These are phyloP conservation scores for Calonectria pauciramosa DNA, from an alignment of 2,329 filamentous ascomycete genomes.

Conservation along the genomic window DNA sequence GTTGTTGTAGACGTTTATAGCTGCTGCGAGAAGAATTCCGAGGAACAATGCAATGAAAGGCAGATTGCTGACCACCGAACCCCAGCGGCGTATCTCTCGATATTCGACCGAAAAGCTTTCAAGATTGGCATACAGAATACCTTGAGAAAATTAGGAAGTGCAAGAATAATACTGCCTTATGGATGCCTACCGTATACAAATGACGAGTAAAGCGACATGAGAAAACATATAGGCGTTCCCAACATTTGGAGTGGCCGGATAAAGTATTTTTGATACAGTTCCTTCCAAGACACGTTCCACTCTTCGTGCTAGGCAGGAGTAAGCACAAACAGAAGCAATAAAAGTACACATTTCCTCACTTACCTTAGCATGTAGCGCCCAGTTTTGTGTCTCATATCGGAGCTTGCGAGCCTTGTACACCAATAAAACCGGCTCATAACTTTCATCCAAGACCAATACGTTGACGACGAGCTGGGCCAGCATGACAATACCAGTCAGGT, in stretches of 20 bases:
- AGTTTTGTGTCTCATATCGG: neutral
- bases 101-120: constrained; percentile 64
- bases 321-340: neutral
- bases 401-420: constrained; percentile 56
- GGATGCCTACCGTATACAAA: constrained; percentile 64
- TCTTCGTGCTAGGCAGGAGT: constrained; percentile 51
- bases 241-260: constrained; percentile 58
- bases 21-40: constrained; percentile 67
- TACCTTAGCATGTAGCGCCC: neutral
- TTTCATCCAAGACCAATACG: constrained; percentile 69
- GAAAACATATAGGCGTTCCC: constrained; percentile 78
- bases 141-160: neutral
- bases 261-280: constrained; percentile 58
- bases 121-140: neutral
- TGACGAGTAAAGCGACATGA: constrained; percentile 72
- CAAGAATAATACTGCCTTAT: neutral
- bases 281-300: constrained; percentile 49
- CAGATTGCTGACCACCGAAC: constrained; percentile 63
- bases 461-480: constrained; percentile 63
- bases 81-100: constrained; percentile 70
- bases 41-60: constrained; percentile 73
- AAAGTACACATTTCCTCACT: neutral
- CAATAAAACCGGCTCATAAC: constrained; percentile 68
- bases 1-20: constrained; percentile 71
- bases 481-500: constrained; percentile 70